Evolutionary conservation across 352 stramenopile genomes (phyloP).

Genomic region (Pythium biforme): DNA sequence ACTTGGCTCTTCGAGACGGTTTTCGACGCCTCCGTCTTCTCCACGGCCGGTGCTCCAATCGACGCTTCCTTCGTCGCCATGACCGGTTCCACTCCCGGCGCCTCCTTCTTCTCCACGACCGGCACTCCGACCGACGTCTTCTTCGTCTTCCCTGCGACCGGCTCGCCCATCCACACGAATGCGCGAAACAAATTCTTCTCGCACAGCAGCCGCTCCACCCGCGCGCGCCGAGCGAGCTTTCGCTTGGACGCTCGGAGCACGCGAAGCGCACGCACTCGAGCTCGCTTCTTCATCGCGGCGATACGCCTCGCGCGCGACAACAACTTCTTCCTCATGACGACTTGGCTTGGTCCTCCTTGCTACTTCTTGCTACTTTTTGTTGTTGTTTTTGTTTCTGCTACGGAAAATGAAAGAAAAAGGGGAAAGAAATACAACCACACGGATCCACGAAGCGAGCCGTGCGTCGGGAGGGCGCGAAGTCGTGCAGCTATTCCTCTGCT

Average conservation of each 20-base stretch:
- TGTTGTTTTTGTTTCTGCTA: slow-evolving; percentile 17
- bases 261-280: not conserved
- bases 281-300: slow-evolving; percentile 14
- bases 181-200: not conserved
- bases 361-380: slow-evolving; percentile 15
- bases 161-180: too few species aligned
- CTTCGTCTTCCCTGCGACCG: too few species aligned
- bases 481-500: slow-evolving; percentile 28
- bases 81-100: too few species aligned
- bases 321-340: slow-evolving; percentile 18
- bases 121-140: too few species aligned
- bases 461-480: slow-evolving; percentile 8
- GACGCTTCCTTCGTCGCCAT: not conserved
- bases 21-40: too few species aligned
- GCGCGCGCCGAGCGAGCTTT: not conserved
- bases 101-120: too few species aligned
- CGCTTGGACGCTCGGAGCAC: not conserved
- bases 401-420: slow-evolving; percentile 6
- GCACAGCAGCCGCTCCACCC: not conserved
- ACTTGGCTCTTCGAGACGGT: not conserved
- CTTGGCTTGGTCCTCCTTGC: slow-evolving; percentile 17
- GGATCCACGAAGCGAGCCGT: not conserved
- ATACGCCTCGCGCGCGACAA: slow-evolving; percentile 8
- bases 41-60: too few species aligned
- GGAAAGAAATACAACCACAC: slow-evolving; percentile 2